Evolutionary conservation across 1,139 yeast genomes (phyloP).

Genomic region (Hanseniaspora gamundiae): DNA sequence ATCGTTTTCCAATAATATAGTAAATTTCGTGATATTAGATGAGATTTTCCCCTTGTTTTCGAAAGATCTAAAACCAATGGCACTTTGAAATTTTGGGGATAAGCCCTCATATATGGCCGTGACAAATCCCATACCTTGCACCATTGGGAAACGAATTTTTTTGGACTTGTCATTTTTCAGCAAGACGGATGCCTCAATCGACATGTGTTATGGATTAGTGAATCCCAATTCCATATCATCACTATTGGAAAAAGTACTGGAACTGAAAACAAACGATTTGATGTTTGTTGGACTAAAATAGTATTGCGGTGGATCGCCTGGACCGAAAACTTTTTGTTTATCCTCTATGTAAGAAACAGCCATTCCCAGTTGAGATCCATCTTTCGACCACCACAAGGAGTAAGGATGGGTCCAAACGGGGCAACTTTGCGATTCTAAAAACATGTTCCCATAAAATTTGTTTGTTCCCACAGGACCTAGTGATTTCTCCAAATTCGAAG

Average conservation of each 20-base stretch:
- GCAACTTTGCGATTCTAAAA: conserved; percentile 50
- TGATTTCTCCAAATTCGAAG: conserved; percentile 29
- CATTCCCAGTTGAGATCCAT: conserved; percentile 36
- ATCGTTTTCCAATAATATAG: conserved; percentile 28
- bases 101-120: conserved; percentile 48
- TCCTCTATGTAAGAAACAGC: conserved; percentile 57
- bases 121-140: conserved; percentile 64
- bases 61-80: conserved; percentile 51
- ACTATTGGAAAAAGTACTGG: conserved; percentile 21
- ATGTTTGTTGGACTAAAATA: conserved; percentile 26
- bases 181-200: conserved; percentile 18
- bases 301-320: conserved; percentile 27
- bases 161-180: conserved; percentile 14
- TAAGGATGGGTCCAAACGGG: conserved; percentile 79
- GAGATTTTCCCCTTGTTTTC: conserved; percentile 21
- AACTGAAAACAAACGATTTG: conserved; percentile 25
- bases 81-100: conserved; percentile 42
- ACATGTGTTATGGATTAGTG: conserved; percentile 23
- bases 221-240: conserved; percentile 17
- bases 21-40: conserved; percentile 31
- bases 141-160: conserved; percentile 27
- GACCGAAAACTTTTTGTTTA: conserved; percentile 54
- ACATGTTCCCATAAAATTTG: conserved; percentile 70
- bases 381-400: conserved; percentile 50
- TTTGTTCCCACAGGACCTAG: conserved; percentile 57